Percentiles rank a stretch among this genome's conserved stretches.
These are phyloP conservation scores for Vitis rupestris DNA, from an alignment of 164 flowering plant genomes.

Conservation along the genomic window DNA sequence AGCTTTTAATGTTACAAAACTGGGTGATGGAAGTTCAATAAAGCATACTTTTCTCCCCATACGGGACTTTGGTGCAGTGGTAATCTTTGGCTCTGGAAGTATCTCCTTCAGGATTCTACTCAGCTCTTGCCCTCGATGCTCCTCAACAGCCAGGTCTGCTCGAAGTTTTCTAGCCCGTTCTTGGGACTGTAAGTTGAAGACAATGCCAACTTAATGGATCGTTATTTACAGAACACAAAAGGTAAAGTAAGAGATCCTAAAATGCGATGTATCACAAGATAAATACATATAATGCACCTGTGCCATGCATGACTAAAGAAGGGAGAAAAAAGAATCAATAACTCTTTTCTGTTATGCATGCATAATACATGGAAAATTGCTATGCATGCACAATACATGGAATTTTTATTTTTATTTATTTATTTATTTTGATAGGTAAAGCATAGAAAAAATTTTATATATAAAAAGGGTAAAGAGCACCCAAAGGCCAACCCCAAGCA, in stretches of 20 bases:
- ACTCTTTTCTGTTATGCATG: no score
- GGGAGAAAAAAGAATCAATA: no score
- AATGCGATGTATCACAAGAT: no score
- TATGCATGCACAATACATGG: no score
- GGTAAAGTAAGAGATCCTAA: neutral
- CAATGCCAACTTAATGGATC: neutral
- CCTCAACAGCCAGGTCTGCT: slow-evolving; percentile 79
- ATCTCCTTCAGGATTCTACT: slow-evolving; percentile 66
- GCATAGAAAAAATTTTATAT: no score
- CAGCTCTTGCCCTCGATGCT: slow-evolving; percentile 71
- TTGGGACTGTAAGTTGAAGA: slow-evolving; percentile 54
- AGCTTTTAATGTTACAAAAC: neutral
- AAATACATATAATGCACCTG: no score
- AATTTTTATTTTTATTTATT: no score
- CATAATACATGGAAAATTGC: no score
- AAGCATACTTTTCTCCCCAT: slow-evolving; percentile 60
- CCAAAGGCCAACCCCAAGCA: no score
- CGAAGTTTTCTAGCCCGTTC: slow-evolving; percentile 72
- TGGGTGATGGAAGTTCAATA: neutral
- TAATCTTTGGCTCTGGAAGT: slow-evolving; percentile 56
- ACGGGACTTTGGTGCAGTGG: slow-evolving; percentile 40
- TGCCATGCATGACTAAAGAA: no score
- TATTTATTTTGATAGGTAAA: no score
- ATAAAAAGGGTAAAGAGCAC: no score
- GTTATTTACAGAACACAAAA: neutral